A percentile compares a stretch with the other conserved stretches of the same genome.
These are phyloP conservation scores for Venturia oleaginea DNA, from an alignment of 2,329 filamentous ascomycete genomes.

Conservation along the genomic window DNA sequence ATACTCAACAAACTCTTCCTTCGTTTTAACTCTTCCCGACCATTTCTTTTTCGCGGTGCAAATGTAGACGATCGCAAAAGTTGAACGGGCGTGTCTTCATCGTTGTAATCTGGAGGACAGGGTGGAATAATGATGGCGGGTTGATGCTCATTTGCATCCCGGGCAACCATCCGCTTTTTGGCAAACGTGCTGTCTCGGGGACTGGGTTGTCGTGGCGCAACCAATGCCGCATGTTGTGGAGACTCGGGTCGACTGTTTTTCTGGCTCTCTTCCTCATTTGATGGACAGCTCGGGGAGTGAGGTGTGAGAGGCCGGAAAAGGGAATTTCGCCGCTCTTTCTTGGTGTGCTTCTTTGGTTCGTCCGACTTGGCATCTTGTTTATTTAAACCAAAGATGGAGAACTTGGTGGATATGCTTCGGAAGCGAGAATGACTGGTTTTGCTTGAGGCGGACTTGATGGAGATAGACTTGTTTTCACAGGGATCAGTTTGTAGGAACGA, in stretches of 20 bases:
- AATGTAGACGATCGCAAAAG: not conserved
- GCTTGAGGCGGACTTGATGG: not conserved
- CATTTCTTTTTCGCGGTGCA: not conserved
- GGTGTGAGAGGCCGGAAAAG: constrained; percentile 3
- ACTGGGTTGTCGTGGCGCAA: not conserved
- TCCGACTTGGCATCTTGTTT: constrained; percentile 7
- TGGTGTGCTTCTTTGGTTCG: not conserved
- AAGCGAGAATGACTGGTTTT: not conserved
- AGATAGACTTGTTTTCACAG: not conserved
- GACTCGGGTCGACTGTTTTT: not conserved
- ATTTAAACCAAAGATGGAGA: not conserved
- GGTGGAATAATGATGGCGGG: not conserved
- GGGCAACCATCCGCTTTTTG: constrained; percentile 1
- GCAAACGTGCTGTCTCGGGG: not conserved
- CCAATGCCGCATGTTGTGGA: not conserved
- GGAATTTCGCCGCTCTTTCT: constrained; percentile 6
- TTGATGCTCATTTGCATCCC: not conserved
- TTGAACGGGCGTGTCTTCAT: not conserved
- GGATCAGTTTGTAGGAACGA: not conserved
- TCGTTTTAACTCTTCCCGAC: not conserved
- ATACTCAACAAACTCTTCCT: not conserved
- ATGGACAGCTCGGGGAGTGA: not conserved
- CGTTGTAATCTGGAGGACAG: not conserved
- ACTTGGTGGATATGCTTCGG: constrained; percentile 6
- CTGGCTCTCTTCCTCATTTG: not conserved